Evolutionary conservation across 169 alveolate genomes (phyloP).

Genomic region (Cryptosporidium sp.): DNA sequence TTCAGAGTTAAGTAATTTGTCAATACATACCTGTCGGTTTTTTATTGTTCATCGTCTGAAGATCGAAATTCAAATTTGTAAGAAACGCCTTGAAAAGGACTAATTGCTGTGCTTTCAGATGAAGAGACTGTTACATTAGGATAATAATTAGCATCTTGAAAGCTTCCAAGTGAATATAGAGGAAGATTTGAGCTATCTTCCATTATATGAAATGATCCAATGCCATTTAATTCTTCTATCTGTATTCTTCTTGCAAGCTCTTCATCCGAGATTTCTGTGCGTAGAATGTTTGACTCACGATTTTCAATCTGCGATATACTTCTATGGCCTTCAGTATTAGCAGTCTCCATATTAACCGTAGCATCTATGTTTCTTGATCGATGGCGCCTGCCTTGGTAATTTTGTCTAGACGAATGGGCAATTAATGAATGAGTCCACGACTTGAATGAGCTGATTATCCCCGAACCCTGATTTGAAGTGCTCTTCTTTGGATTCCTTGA

Average conservation of each 20-base stretch:
- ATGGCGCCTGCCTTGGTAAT: neutral
- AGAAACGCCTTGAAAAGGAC: slow-evolving; percentile 57
- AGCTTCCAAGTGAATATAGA: neutral
- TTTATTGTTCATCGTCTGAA: slow-evolving; percentile 43
- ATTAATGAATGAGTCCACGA: slow-evolving; percentile 37
- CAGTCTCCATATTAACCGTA: neutral
- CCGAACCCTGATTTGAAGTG: slow-evolving; percentile 1
- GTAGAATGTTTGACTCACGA: neutral
- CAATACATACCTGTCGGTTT: neutral
- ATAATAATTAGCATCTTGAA: slow-evolving; percentile 9
- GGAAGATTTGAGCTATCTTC: neutral
- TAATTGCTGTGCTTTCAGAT: neutral
- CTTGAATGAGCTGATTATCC: slow-evolving; percentile 21
- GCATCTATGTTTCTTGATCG: neutral
- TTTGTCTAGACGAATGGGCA: slow-evolving; percentile 10
- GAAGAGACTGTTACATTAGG: slow-evolving; percentile 1
- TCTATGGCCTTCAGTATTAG: neutral
- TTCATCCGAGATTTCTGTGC: slow-evolving; percentile 22
- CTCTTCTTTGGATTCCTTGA: slow-evolving; percentile 2
- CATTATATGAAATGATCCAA: neutral
- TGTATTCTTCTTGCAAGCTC: slow-evolving; percentile 74
- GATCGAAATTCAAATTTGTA: slow-evolving; percentile 32
- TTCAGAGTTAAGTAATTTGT: slow-evolving; percentile 16
- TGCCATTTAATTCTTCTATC: slow-evolving; percentile 33
- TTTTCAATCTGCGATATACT: neutral